A percentile compares a stretch with the other conserved stretches of the same genome.
phyloP scores from a whole-genome alignment of 345 rosid genomes.

The Ceriops tagal region DNA sequence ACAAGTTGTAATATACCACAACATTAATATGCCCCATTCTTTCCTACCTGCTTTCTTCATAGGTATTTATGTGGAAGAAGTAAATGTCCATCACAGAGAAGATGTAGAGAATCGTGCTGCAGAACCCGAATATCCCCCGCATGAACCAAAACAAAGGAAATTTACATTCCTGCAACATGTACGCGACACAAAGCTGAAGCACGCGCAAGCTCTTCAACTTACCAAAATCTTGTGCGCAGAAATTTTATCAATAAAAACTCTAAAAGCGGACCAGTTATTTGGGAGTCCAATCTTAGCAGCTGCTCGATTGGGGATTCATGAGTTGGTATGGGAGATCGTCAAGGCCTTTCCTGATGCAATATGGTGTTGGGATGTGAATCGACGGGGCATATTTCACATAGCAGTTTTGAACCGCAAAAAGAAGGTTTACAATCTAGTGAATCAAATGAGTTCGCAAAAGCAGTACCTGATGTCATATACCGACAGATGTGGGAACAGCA shows the following conservation, averaged over 20 bases:
- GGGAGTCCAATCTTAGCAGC: background rate
- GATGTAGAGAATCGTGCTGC: background rate
- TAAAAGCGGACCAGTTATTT: background rate
- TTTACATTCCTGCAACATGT: background rate
- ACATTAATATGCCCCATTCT: too few relatives aligned
- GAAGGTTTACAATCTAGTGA: background rate
- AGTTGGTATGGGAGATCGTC: background rate
- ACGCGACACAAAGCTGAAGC: background rate
- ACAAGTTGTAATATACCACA: too few relatives aligned
- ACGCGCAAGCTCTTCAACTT: background rate
- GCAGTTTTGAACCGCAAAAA: too few relatives aligned
- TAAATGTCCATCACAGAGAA: background rate
- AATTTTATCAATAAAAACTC: background rate
- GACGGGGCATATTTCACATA: background rate
- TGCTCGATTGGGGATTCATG: background rate
- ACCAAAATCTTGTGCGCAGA: background rate
- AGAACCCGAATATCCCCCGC: background rate
- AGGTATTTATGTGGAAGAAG: background rate
- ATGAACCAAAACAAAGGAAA: background rate
- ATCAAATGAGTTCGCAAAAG: background rate
- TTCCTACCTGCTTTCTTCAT: background rate
- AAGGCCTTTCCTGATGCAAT: background rate
- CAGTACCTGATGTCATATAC: fast-evolving
- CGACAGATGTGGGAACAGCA: background rate
- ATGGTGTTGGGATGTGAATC: fast-evolving